Base-by-base conservation (phyloP, 2,329 filamentous ascomycete genomes). In the Verticillium nonalfalfae region DNA sequence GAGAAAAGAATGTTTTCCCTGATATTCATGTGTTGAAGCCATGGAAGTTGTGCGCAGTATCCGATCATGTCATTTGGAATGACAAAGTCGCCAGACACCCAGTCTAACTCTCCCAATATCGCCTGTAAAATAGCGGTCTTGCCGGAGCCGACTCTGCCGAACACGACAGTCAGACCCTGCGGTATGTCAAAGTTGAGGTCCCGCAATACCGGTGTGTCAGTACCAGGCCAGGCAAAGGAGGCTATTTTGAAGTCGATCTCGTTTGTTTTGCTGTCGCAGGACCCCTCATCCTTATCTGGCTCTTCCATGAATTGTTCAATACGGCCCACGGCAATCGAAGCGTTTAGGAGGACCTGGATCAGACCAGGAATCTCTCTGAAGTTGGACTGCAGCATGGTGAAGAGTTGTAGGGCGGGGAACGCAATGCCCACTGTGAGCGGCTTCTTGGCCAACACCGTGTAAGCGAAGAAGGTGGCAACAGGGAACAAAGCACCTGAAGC, bases 281-380 rank as follows among this genome's bases (percentile, higher is more conserved):
- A 72, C 7, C 45, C 45, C 34, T 83, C 79, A 35, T 85, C 83
- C 67, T 92, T 91, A 68, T 97, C 86, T 0, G 91, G 91, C 72
- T 97, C 93, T 0, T 80, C 78, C 91, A 97, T 96, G 75, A 96
- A 97, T 26, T 85, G 82, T 68, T 96, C 90, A 21, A 97, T 91
- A 66, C 93, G 88, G 9, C 84, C 85, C 64, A 96, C 85, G 0
- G 93, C 90, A 18, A 97, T 88, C n/a, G 85, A 87, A 0, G 92
- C 90, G 68, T 96, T 96, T 66, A 96, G 82, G 4, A 94, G 76
- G 0, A 89, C 84, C 0, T 90, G 92, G 54, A 96, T 86, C 10
- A 96, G 77, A 35, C 85, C 80, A 2, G 93, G 93, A 0, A 96
- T 76, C 59, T 93, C 89, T 60, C 88, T 86, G 57, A 97, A 77